phyloP scores from a whole-genome alignment of 2,329 filamentous ascomycete genomes.

The Trichoderma koningii region DNA sequence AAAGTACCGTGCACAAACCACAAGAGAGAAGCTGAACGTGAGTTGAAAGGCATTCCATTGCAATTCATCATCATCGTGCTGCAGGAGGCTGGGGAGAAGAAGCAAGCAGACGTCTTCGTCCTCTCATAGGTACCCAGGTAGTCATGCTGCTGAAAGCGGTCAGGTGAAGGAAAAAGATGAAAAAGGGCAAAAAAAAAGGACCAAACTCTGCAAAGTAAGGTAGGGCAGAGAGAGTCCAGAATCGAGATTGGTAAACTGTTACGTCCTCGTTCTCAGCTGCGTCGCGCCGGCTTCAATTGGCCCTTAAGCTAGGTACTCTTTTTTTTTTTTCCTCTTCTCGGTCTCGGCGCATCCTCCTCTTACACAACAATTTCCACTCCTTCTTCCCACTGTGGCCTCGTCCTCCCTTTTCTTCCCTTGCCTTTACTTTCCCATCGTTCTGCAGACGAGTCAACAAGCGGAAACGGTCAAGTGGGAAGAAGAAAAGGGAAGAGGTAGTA shows the following conservation, averaged over 20 bases:
- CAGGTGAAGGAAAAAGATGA: not conserved
- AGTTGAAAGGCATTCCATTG: too few relatives aligned
- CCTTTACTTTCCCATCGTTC: not conserved
- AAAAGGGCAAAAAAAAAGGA: not conserved
- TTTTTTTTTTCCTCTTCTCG: not conserved
- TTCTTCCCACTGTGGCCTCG: not conserved
- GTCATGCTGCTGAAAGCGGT: not conserved
- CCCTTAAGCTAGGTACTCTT: not conserved
- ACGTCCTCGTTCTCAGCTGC: slow-evolving; percentile 19
- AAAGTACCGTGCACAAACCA: not conserved
- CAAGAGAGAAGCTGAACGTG: too few relatives aligned
- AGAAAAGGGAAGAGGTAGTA: not conserved
- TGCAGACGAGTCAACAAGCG: not conserved
- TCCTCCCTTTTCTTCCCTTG: not conserved
- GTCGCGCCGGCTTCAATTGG: slow-evolving; percentile 15
- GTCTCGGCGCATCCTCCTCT: slow-evolving; percentile 12
- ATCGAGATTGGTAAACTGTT: slow-evolving; percentile 17
- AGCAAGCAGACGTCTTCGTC: not conserved
- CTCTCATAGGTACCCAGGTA: not conserved
- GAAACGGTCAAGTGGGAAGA: too few relatives aligned
- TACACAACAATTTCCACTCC: not conserved
- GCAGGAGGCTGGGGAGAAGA: not conserved
- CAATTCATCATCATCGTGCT: too few relatives aligned
- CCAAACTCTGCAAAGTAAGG: not conserved
- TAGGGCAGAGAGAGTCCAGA: not conserved